Conservation (phyloP, 202 grass and related monocot species). For the Digitaria exilis region DNA sequence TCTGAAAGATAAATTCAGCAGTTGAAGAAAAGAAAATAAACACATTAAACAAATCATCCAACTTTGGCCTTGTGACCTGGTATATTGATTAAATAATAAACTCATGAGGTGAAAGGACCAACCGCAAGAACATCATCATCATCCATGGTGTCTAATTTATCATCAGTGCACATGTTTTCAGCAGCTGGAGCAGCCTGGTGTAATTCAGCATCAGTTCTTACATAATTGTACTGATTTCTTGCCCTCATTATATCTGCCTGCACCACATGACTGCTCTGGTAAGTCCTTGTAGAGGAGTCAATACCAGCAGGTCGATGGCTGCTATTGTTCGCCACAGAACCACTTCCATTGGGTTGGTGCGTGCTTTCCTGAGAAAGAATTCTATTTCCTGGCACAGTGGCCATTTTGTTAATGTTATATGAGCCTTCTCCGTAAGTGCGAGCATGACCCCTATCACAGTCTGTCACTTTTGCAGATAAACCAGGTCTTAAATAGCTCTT, state of each 20-base stretch:
- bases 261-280: conserved; percentile 25
- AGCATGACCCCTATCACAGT: conserved; percentile 26
- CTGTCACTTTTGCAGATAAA: conserved; percentile 61
- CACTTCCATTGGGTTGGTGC: conserved; percentile 26
- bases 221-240: conserved; percentile 35
- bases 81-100: conserved; percentile 4
- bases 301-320: conserved; percentile 32
- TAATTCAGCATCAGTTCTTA: conserved; percentile 30
- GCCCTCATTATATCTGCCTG: conserved; percentile 29
- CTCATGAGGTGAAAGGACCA: conserved; percentile 22
- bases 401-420: conserved; percentile 42
- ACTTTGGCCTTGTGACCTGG: neutral
- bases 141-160: conserved; percentile 60
- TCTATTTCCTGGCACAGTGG: conserved; percentile 30
- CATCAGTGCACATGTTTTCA: conserved; percentile 41
- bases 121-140: conserved; percentile 90
- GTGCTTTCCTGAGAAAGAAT: conserved; percentile 43
- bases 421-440: conserved; percentile 33
- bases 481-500: conserved; percentile 93
- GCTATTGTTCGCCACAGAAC: conserved; percentile 12
- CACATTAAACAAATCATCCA: neutral
- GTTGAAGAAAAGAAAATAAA: neutral
- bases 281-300: conserved; percentile 15
- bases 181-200: conserved; percentile 17
- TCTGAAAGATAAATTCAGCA: conserved; percentile 55